phyloP scores from a whole-genome alignment of 2,329 filamentous ascomycete species.

The Penicillium sp. region DNA sequence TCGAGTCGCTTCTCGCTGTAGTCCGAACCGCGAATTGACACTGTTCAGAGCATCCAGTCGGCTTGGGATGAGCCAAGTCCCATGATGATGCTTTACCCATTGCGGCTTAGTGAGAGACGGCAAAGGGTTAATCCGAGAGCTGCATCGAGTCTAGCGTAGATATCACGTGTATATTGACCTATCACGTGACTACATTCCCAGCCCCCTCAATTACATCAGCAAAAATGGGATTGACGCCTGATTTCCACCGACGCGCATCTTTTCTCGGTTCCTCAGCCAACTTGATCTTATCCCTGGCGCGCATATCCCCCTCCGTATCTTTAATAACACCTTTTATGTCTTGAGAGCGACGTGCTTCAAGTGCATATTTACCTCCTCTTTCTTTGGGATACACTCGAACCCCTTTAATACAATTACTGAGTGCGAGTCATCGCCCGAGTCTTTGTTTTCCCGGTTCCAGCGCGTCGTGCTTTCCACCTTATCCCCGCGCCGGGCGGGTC shows the following conservation, averaged over 20 bases:
- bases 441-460: slow-evolving; percentile 35
- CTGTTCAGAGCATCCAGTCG: slow-evolving; percentile 8
- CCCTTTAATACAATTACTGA: slow-evolving; percentile 2
- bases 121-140: slow-evolving; percentile 16
- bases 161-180: slow-evolving; percentile 24
- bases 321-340: slow-evolving; percentile 9
- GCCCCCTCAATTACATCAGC: slow-evolving; percentile 28
- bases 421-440: slow-evolving; percentile 16
- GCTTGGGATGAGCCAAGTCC: slow-evolving; percentile 18
- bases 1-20: not conserved
- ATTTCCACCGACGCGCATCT: slow-evolving; percentile 28
- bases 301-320: slow-evolving; percentile 4
- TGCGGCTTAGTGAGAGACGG: slow-evolving; percentile 20
- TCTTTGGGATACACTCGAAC: slow-evolving; percentile 1
- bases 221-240: slow-evolving; percentile 18
- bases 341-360: slow-evolving; percentile 13
- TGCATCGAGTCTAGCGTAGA: slow-evolving; percentile 16
- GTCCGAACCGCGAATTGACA: slow-evolving; percentile 1
- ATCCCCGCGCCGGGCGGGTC: slow-evolving; percentile 37
- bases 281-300: slow-evolving; percentile 19
- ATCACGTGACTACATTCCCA: slow-evolving; percentile 27
- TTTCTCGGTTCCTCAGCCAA: slow-evolving; percentile 25
- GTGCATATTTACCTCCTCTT: slow-evolving; percentile 1
- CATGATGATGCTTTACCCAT: slow-evolving; percentile 33
- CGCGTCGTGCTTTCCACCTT: slow-evolving; percentile 34